Base-by-base conservation (phyloP, 106 monocot species). In the Acorus calamus region DNA sequence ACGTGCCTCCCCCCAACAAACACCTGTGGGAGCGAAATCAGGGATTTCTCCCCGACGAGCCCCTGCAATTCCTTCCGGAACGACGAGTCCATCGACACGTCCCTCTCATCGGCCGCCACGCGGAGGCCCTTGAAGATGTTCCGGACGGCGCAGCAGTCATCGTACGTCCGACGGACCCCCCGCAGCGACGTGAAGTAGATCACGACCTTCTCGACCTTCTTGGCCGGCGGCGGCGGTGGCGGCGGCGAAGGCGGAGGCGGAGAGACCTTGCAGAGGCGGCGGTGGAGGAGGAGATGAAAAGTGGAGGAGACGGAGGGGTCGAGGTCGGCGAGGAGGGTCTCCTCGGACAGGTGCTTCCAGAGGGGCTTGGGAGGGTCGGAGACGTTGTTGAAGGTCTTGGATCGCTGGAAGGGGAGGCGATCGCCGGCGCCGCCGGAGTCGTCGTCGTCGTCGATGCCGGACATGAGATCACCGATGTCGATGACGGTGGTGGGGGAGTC, bases 141-240 rank as follows among this genome's bases (percentile, higher is more conserved):
- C 46, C 79, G 73, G 43, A 89, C 73, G 65, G 74, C 56, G 59
- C 77, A 69, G 77, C 85, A 89, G 69, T 89, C 85, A 56, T 71
- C 79, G 77, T 78, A 67, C 44, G 89, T 89, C 49, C 85, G 81
- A 14, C 89, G 78, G 59, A 89, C 75, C 42, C 71, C 56, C 49
- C 89, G 79, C 64, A 86, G 83, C 46, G 86, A 90, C 56, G 89
- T 86, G 43, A 68, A 65, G 76, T 78, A 90, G 66, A 86, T 64
- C 44, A 86, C 68, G 64, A 80, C 86, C 64, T 8, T 50, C 55
- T 47, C 43, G 4, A 9, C 56, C 28, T 55, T 63, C 61, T 4
- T 46, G 13, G 46, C 8, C 28, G 46, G 14, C 4, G 52, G 63
- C 13, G 13, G 70, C 41, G 61, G 66, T 66, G 77, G 63, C 63